Percentiles rank a stretch among this genome's conserved stretches.
Evolutionary conservation across 345 rosid genomes (phyloP).

Genomic region (Eucalyptus regnans): DNA sequence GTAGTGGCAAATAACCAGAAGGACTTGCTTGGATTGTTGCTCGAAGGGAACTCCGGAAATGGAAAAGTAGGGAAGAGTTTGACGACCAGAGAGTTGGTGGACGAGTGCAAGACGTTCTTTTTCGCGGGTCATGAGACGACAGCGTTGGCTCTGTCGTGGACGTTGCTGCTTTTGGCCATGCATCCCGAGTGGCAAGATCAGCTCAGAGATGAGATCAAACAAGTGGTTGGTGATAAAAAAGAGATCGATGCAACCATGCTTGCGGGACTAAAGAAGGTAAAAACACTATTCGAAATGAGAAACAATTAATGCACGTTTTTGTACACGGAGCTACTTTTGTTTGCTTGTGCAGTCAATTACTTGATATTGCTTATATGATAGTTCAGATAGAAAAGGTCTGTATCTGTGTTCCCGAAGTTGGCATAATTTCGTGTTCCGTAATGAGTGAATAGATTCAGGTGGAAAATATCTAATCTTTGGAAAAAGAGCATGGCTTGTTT

Average conservation of each 20-base stretch:
- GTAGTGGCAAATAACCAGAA: neutral
- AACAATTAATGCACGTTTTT: neutral
- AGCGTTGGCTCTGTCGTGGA: constrained; percentile 79
- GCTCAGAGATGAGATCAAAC: constrained; percentile 65
- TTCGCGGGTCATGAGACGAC: constrained; percentile 96
- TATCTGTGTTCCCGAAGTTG: neutral
- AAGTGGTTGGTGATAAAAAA: constrained; percentile 41
- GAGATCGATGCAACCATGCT: constrained; percentile 47
- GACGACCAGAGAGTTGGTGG: constrained; percentile 52
- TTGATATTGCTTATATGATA: neutral
- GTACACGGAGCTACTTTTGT: neutral
- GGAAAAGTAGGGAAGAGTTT: constrained; percentile 26
- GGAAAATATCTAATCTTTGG: neutral
- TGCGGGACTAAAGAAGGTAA: constrained; percentile 85
- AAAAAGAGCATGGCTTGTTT: neutral
- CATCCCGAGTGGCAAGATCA: constrained; percentile 74
- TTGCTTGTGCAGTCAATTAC: neutral
- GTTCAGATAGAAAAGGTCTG: neutral
- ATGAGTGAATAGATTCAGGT: neutral
- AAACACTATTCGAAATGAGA: neutral
- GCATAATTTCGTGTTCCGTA: neutral
- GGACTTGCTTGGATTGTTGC: constrained; percentile 57
- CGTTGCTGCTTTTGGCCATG: constrained; percentile 64
- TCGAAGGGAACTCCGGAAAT: constrained; percentile 16
- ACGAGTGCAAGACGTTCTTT: constrained; percentile 95